These are phyloP conservation scores for Fusarium napiforme DNA, from an alignment of 2,329 filamentous ascomycete genomes.

Conservation along the genomic window DNA sequence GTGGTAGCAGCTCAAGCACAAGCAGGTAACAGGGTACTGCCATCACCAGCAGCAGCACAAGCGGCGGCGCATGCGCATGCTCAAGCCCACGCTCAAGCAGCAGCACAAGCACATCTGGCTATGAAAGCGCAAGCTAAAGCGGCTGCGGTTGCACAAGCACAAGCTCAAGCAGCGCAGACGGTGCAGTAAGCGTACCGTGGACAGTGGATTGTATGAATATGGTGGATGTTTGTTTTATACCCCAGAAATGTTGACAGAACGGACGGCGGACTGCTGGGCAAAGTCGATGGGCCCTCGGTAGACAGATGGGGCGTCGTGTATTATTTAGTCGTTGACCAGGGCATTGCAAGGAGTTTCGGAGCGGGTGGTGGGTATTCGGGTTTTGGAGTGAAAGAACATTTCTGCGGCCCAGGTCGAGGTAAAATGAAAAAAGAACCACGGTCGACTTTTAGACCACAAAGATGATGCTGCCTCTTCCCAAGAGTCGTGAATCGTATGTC, in stretches of 20 bases:
- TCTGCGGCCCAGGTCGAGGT: conserved; percentile 39
- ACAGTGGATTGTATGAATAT: conserved; percentile 42
- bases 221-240: conserved; percentile 44
- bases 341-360: conserved; percentile 54
- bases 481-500: not conserved
- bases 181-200: conserved; percentile 17
- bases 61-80: conserved; percentile 43
- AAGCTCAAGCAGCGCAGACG: conserved; percentile 36
- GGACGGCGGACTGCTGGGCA: conserved; percentile 20
- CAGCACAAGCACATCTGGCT: conserved; percentile 44
- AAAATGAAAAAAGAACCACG: conserved; percentile 37
- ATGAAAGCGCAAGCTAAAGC: conserved; percentile 41
- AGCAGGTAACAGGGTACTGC: conserved; percentile 41
- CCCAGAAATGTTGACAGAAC: conserved; percentile 31
- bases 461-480: not conserved
- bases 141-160: conserved; percentile 34
- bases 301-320: conserved; percentile 25
- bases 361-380: conserved; percentile 42
- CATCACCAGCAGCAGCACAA: conserved; percentile 37
- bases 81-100: conserved; percentile 44
- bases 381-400: conserved; percentile 42
- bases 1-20: conserved; percentile 39
- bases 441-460: conserved; percentile 33
- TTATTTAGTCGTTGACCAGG: conserved; percentile 44
- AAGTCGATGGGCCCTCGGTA: conserved; percentile 2